Conservation (phyloP, 139 green algal genomes). For the Chlorella sp. region DNA sequence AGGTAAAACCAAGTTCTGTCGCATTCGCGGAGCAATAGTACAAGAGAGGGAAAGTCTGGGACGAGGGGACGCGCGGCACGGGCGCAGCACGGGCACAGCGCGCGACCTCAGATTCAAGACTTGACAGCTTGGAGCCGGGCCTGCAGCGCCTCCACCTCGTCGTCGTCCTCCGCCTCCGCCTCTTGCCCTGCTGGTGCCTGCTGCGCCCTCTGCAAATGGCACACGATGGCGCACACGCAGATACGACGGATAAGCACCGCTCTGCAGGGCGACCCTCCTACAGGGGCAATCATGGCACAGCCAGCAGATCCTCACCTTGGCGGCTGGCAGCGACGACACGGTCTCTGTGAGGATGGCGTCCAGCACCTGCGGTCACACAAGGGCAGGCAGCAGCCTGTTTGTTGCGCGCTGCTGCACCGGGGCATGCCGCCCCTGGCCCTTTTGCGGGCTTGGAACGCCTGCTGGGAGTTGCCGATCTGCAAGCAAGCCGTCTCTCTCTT, state of each 20-base stretch:
- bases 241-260: neutral
- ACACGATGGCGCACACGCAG: neutral
- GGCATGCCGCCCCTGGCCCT: neutral
- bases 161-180: conserved; percentile 34
- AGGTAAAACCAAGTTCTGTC: no score
- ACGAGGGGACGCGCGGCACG: no score
- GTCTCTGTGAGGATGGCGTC: conserved; percentile 44
- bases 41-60: no score
- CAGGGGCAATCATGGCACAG: neutral
- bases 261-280: neutral
- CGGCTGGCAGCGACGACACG: conserved; percentile 26
- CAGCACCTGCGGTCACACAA: conserved; percentile 39
- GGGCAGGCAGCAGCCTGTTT: neutral
- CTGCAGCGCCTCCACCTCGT: conserved; percentile 41
- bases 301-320: conserved; percentile 24
- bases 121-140: conserved; percentile 50
- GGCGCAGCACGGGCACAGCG: no score
- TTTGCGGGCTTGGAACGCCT: neutral
- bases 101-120: no score
- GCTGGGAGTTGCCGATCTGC: neutral
- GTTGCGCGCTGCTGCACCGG: neutral
- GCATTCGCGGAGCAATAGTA: no score
- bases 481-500: no score
- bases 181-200: conserved; percentile 2
- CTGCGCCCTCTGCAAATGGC: neutral